phyloP scores from a whole-genome alignment of 306 rosid species.

The Prunus davidiana region DNA sequence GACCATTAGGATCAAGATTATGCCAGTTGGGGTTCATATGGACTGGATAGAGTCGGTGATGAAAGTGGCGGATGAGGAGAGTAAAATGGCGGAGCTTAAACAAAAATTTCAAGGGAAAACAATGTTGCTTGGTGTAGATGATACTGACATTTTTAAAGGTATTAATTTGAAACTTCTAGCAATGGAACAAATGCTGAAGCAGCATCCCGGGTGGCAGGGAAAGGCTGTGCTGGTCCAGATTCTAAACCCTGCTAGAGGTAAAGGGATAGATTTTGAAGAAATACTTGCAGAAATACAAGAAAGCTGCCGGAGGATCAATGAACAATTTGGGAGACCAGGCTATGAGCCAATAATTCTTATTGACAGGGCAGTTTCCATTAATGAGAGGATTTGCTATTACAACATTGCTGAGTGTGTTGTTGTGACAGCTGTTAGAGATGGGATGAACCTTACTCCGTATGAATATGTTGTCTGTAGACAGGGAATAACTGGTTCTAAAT shows the following conservation, averaged over 20 bases:
- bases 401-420: conserved; percentile 80
- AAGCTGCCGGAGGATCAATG: conserved; percentile 55
- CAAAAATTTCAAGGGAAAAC: conserved; percentile 58
- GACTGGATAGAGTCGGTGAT: conserved; percentile 69
- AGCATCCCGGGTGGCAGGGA: conserved; percentile 69
- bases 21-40: conserved; percentile 88
- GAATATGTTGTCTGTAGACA: conserved; percentile 80
- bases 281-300: conserved; percentile 55
- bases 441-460: conserved; percentile 81
- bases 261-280: conserved; percentile 60
- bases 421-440: conserved; percentile 86
- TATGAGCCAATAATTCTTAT: conserved; percentile 61
- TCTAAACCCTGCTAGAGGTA: conserved; percentile 75
- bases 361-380: conserved; percentile 50
- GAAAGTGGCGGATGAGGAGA: conserved; percentile 58
- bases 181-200: conserved; percentile 75
- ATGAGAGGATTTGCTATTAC: conserved; percentile 66
- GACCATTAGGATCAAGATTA: conserved; percentile 78
- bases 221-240: conserved; percentile 75
- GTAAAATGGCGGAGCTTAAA: conserved; percentile 47
- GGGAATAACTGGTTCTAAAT: conserved; percentile 51
- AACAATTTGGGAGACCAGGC: conserved; percentile 57
- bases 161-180: conserved; percentile 76
- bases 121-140: conserved; percentile 74
- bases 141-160: conserved; percentile 76